Evolutionary conservation across 1,284 basidiomycete genomes (phyloP).

Genomic region (Melampsora abietis-canadensis): DNA sequence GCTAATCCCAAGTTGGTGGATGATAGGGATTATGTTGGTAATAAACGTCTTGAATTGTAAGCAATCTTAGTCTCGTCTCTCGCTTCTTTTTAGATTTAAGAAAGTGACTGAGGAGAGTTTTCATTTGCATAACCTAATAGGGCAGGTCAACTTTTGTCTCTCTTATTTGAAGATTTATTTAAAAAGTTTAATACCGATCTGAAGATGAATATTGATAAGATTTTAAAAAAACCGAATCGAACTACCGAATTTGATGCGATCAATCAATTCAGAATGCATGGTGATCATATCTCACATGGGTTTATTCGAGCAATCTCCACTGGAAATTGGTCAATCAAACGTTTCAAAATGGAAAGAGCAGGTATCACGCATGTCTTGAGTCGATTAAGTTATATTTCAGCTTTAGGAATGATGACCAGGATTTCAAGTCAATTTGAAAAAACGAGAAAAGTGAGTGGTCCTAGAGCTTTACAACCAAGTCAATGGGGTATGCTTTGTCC

Average conservation of each 20-base stretch:
- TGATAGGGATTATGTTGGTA: constrained; percentile 98
- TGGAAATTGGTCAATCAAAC: constrained; percentile 97
- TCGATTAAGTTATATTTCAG: constrained; percentile 91
- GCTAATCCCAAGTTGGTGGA: constrained; percentile 95
- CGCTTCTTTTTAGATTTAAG: neutral
- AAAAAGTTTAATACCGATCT: constrained; percentile 98
- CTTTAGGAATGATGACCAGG: constrained; percentile 99
- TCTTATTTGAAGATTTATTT: constrained; percentile 97
- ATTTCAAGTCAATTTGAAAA: constrained; percentile 99
- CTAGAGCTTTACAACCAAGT: constrained; percentile 91
- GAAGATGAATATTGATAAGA: constrained; percentile 94
- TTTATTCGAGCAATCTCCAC: constrained; percentile 98
- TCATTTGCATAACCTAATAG: constrained; percentile 55
- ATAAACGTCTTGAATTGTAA: constrained; percentile 95
- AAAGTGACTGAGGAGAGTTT: no score
- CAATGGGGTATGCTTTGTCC: constrained; percentile 99
- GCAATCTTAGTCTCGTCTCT: constrained; percentile 51
- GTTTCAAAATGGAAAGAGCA: constrained; percentile 99
- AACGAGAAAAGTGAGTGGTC: constrained; percentile 97
- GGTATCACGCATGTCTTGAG: constrained; percentile 98
- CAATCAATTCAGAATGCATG: constrained; percentile 80
- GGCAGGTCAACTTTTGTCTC: constrained; percentile 89
- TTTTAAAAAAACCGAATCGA: constrained; percentile 91
- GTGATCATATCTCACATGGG: constrained; percentile 88
- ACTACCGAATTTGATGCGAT: constrained; percentile 94